Base-by-base conservation (phyloP, 345 rosid species). In the Turnera subulata region DNA sequence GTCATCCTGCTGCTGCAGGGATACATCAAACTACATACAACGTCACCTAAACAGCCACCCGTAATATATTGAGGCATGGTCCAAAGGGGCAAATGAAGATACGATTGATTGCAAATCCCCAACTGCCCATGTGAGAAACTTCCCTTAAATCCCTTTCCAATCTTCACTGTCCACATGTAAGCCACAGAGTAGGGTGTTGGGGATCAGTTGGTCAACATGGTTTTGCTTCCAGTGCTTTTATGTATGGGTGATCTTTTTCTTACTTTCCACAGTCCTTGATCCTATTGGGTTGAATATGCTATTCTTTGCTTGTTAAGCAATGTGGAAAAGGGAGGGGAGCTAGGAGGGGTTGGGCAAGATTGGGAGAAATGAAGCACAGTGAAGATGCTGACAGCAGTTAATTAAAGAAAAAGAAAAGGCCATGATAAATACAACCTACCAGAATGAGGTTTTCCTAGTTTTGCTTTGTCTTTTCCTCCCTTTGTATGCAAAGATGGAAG, bases 241-340 rank as follows among this genome's bases (percentile, higher is more conserved):
- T 42, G 0, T 22, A 42, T 14, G 1, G 47, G 7, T 18, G 51
- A 35, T 33, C 49, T 16, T 20, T 10, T 13, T 19, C 9, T n/a
- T n/a, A 29, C 33, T 40, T 58, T 38, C 49, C 46, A 46, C 39
- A 59, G 19, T 53, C 50, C 48, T 20, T 49, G 47, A 38, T 18
- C 32, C 21, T 11, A 48, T 23, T 58, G 26, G 58, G 42, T 59
- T n/a, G n/a, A n/a, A n/a, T n/a, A n/a, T 35, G 47, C 55, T 43
- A 29, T 57, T 70, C 75, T 72, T 75, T 73, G 73, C 70, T 68
- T 68, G 68, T 32, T 61, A 69, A 68, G 71, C 83, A 81, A 73
- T 61, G 58, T 5, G 24, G 42, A 46, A 56, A 39, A 45, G 24
- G 42, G 23, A 48, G 20, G 53, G 59, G 49, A 5, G 11, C 39